Percentiles rank a stretch among this genome's conserved stretches.
Evolutionary conservation across 2,329 filamentous ascomycete species (phyloP).

Genomic region (Fusarium globosum): DNA sequence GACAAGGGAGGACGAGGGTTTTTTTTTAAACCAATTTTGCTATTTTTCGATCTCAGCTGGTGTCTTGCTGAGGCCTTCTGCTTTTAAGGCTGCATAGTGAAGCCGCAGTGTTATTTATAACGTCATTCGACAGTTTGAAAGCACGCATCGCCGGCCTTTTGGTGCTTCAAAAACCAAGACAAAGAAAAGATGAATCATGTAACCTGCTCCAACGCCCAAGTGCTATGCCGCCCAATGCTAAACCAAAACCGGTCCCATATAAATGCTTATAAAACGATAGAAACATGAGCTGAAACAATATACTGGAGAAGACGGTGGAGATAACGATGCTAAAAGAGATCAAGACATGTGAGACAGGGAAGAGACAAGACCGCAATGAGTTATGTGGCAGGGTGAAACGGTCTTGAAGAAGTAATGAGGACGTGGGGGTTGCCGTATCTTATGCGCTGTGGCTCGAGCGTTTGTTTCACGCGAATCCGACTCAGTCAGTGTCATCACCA

Average conservation of each 20-base stretch:
- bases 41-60: slow-evolving; percentile 39
- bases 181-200: slow-evolving; percentile 34
- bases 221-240: slow-evolving; percentile 45
- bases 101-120: slow-evolving; percentile 25
- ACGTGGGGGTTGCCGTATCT: slow-evolving; percentile 21
- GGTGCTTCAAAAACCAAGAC: slow-evolving; percentile 8
- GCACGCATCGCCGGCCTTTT: slow-evolving; percentile 32
- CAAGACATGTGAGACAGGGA: slow-evolving; percentile 17
- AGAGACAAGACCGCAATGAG: slow-evolving; percentile 9
- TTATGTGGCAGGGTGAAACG: slow-evolving; percentile 12
- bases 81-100: slow-evolving; percentile 16
- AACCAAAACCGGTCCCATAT: slow-evolving; percentile 33
- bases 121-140: slow-evolving; percentile 22
- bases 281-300: slow-evolving; percentile 23
- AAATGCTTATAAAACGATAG: slow-evolving; percentile 42
- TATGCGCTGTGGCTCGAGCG: slow-evolving; percentile 17
- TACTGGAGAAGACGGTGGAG: slow-evolving; percentile 26
- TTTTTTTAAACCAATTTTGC: slow-evolving; percentile 36
- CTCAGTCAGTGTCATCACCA: slow-evolving; percentile 52
- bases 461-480: slow-evolving; percentile 19
- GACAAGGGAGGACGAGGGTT: not conserved
- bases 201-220: slow-evolving; percentile 36
- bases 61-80: slow-evolving; percentile 23
- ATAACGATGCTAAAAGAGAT: slow-evolving; percentile 12
- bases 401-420: slow-evolving; percentile 19